phyloP scores from a whole-genome alignment of 2,329 filamentous ascomycete species.

The Periconia macrospinosa region DNA sequence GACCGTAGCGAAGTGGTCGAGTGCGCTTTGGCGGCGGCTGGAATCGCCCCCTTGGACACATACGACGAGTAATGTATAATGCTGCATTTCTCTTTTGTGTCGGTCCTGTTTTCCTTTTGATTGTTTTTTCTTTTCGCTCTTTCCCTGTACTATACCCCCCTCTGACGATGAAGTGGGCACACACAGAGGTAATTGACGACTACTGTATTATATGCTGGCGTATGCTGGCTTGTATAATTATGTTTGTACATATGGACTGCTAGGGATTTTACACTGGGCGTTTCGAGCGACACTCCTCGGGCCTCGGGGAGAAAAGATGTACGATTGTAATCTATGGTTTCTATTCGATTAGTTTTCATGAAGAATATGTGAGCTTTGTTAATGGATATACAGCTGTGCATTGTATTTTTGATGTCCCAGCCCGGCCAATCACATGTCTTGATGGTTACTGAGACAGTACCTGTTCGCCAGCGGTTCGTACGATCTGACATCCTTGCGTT shows the following conservation, averaged over 20 bases:
- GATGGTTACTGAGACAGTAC: too few relatives aligned
- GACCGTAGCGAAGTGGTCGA: conserved; percentile 36
- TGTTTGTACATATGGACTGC: not conserved
- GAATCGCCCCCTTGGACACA: conserved; percentile 29
- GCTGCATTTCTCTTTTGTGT: not conserved
- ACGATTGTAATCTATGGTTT: too few relatives aligned
- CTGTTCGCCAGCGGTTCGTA: too few relatives aligned
- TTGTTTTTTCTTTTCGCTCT: conserved; percentile 10
- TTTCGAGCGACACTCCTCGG: too few relatives aligned
- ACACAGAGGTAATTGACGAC: conserved; percentile 4
- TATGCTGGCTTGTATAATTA: not conserved
- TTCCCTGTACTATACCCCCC: conserved; percentile 18
- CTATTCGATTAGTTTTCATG: too few relatives aligned
- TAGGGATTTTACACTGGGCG: too few relatives aligned
- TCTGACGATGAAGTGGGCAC: conserved; percentile 9
- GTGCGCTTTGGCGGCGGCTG: conserved; percentile 30
- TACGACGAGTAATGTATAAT: conserved; percentile 19
- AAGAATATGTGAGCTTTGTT: too few relatives aligned
- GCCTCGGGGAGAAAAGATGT: too few relatives aligned
- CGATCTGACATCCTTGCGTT: too few relatives aligned
- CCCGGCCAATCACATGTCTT: too few relatives aligned
- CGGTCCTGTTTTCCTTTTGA: not conserved
- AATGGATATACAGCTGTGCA: too few relatives aligned
- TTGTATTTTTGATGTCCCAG: too few relatives aligned
- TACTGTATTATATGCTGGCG: conserved; percentile 2